Evolutionary conservation across 2,329 filamentous ascomycete genomes (phyloP), one percentile per base, ranked within the genome.

Genomic region (Hortaea sp.): DNA sequence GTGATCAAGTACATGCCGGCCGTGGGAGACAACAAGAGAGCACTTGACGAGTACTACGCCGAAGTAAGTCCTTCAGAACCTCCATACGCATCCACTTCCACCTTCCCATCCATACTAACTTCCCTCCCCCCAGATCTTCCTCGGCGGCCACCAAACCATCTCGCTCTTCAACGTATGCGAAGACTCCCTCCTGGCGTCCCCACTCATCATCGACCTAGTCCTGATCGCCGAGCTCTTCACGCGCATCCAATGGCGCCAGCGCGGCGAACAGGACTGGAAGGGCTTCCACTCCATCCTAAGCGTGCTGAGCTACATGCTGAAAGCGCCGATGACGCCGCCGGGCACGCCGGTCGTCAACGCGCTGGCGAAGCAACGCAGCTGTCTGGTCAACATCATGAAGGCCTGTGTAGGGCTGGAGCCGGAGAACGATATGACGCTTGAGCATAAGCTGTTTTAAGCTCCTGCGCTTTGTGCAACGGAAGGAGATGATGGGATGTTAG

Each of bases 1-100:
- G 92, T 98, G 59, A 98, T 98, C 81, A 98, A 98, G 80, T 98
- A 98, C 76, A 95, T 98, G 89, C 92, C 92, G 32, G 88, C 89
- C 53, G 92, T 98, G 42, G 92, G 92, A 52, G 92, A 98, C 73
- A 94, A 95, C 79, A 98, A 98, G 81, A 88, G 92, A 65, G 92
- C 92, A 45, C 78, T 98, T 45, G 92, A 98, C 63, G 92, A 98
- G 77, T 98, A 98, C 79, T 95, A 95, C 59, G 92, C 88, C 46
- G 90, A 98, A 38, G 50, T 53, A 44, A 20, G 32, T 35, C n/a
- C 20, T 20, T 12, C n/a, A 28, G 6, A 32, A 2, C 27, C 38
- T 20, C 9, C 32, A 20, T 35, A 35, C 32, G 3, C 32, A 12
- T 20, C 5, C 42, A 20, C n/a, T 2, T 7, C 34, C 6, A 11